Conservation (phyloP, 257 asterid species). For the Salvia hispanica region DNA sequence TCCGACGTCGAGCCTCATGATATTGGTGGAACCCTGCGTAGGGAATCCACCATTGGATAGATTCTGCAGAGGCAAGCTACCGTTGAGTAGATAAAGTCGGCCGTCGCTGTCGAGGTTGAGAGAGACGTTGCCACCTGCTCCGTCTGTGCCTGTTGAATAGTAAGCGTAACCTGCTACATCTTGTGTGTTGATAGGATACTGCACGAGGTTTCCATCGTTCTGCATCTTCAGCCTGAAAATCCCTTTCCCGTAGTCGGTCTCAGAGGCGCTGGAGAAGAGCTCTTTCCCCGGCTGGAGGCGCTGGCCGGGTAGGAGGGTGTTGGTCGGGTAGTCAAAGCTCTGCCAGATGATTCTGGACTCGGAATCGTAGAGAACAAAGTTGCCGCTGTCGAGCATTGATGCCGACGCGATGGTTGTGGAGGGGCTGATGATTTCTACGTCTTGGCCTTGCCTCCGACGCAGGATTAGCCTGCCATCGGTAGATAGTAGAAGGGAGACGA, state of each 20-base stretch:
- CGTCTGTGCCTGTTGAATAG: neutral
- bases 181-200: conserved; percentile 39
- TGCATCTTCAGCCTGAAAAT: conserved; percentile 49
- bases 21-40: conserved; percentile 17
- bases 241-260: conserved; percentile 35
- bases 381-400: conserved; percentile 54
- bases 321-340: conserved; percentile 57
- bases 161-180: conserved; percentile 24
- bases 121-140: conserved; percentile 27
- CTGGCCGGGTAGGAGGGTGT: conserved; percentile 51
- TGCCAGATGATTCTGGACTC: conserved; percentile 41
- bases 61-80: conserved; percentile 3
- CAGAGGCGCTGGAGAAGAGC: conserved; percentile 50
- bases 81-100: conserved; percentile 46
- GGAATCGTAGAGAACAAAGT: conserved; percentile 49
- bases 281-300: conserved; percentile 17
- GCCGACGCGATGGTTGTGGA: conserved; percentile 31
- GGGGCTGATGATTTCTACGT: neutral
- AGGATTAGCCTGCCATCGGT: conserved; percentile 45
- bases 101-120: conserved; percentile 43
- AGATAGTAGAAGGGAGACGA: conserved; percentile 30
- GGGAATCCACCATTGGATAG: conserved; percentile 32
- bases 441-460: conserved; percentile 21
- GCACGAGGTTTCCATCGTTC: conserved; percentile 52
- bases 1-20: conserved; percentile 46